phyloP scores from a whole-genome alignment of 495 filamentous ascomycete species.

The Tuber indicum region DNA sequence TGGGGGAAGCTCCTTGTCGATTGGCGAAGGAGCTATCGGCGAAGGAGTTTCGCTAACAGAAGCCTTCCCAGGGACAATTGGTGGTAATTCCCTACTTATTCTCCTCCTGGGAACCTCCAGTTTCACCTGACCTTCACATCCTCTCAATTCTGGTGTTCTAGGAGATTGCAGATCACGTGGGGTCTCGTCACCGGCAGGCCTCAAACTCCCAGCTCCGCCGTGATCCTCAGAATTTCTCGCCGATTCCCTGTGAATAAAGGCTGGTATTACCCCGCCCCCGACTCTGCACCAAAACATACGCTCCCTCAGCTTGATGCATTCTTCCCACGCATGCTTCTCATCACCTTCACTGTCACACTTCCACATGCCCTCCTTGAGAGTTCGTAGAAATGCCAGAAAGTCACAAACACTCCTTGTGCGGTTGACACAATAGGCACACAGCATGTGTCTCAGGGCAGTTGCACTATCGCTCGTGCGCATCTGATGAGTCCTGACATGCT shows the following conservation, averaged over 20 bases:
- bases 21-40: neutral
- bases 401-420: conserved; percentile 85
- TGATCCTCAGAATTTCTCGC: conserved; percentile 27
- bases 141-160: neutral
- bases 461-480: conserved; percentile 82
- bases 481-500: conserved; percentile 71
- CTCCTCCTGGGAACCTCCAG: conserved; percentile 37
- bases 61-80: neutral
- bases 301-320: conserved; percentile 78
- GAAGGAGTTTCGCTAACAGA: neutral
- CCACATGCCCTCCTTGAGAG: conserved; percentile 85
- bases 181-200: conserved; percentile 1
- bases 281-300: conserved; percentile 94
- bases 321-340: conserved; percentile 83
- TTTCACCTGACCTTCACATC: conserved; percentile 8
- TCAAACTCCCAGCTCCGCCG: conserved; percentile 12
- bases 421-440: conserved; percentile 78
- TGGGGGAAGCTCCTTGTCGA: neutral
- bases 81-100: conserved; percentile 15
- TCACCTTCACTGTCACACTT: conserved; percentile 69
- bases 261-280: conserved; percentile 78
- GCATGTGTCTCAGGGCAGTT: conserved; percentile 76
- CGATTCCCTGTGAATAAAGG: conserved; percentile 41
- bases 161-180: neutral
- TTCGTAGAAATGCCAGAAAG: conserved; percentile 80